phyloP scores from a whole-genome alignment of 2,329 filamentous ascomycete species.

The Claviceps lovelessii region DNA sequence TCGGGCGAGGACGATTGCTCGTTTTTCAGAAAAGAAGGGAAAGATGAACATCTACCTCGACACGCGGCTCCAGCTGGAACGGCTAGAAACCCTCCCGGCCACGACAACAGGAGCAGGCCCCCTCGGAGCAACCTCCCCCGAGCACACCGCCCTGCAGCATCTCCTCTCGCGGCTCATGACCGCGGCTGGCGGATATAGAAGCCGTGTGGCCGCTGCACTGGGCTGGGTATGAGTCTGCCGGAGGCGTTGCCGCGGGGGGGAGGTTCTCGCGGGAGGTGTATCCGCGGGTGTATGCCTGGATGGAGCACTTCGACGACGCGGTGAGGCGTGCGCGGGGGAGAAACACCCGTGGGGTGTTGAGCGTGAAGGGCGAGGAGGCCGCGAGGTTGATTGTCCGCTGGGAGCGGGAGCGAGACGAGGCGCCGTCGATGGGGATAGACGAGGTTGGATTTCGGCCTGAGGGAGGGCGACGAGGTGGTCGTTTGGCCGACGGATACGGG shows the following conservation, averaged over 20 bases:
- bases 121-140: conserved; percentile 21
- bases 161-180: conserved; percentile 42
- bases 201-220: conserved; percentile 48
- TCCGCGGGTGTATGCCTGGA: conserved; percentile 38
- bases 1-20: too few relatives aligned
- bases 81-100: conserved; percentile 38
- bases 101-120: conserved; percentile 28
- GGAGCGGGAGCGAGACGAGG: conserved; percentile 18
- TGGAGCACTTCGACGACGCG: conserved; percentile 32
- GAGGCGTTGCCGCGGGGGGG: conserved; percentile 37
- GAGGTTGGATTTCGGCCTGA: conserved; percentile 33
- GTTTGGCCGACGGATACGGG: conserved; percentile 49
- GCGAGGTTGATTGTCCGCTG: conserved; percentile 27
- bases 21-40: neutral
- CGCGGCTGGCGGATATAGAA: neutral
- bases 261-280: conserved; percentile 38
- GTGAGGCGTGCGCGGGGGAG: conserved; percentile 26
- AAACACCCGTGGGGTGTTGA: conserved; percentile 21
- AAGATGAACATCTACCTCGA: conserved; percentile 33
- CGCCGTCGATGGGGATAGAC: conserved; percentile 25
- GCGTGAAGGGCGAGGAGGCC: conserved; percentile 39
- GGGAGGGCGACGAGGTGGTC: conserved; percentile 38
- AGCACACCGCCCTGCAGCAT: conserved; percentile 33
- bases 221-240: conserved; percentile 39
- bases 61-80: conserved; percentile 51